Base-by-base conservation (phyloP, 2,329 filamentous ascomycete species). In the Aschersonia sp. region DNA sequence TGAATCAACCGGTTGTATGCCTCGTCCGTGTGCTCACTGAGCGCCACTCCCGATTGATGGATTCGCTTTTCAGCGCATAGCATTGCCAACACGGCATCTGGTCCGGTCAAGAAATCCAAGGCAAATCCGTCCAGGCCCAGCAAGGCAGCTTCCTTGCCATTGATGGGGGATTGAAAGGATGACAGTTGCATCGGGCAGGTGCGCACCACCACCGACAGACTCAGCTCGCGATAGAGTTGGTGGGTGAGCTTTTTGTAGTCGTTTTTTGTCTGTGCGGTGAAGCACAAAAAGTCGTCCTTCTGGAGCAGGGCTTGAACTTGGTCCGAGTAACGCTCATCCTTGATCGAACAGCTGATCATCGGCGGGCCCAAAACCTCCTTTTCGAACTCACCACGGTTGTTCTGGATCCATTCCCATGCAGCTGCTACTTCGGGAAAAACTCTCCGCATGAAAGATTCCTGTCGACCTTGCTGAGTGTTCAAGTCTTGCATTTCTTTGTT, bases 1-100 rank as follows among this genome's bases (percentile, higher is more conserved):
- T 68, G 65, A 42, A 77, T 66, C 35, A 95, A 68, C n/a, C 63
- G 66, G n/a, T 83, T 70, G 56, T 82, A 87, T 55, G 88, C 80
- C 40, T 75, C 70, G 32, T 85, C 76, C 2, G 64, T 76, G 35
- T 89, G 78, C 7, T 86, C 78, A 4, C 61, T 62, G 10, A 80
- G 67, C 12, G 77, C 71, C 43, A 91, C 74, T 0, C 79, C 87
- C 5, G 82, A 82, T 30, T 70, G 68, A 56, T 94, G 80, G 5
- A 96, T 64, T 47, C 69, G 74, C 50, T 75, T 78, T 54, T 85
- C 82, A 9, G 80, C 75, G 62, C 89, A 96, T 29, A 98, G 75
- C 84, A 94, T 92, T 5, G 87, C 84, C 35, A 97, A 68, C 1
- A 98, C 86, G 2, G 85, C 76, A 1, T 83, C 80, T 0, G 94